Conservation (phyloP, 192 early-diverging fungal genomes). For the Phycomyces blakesleeanus region DNA sequence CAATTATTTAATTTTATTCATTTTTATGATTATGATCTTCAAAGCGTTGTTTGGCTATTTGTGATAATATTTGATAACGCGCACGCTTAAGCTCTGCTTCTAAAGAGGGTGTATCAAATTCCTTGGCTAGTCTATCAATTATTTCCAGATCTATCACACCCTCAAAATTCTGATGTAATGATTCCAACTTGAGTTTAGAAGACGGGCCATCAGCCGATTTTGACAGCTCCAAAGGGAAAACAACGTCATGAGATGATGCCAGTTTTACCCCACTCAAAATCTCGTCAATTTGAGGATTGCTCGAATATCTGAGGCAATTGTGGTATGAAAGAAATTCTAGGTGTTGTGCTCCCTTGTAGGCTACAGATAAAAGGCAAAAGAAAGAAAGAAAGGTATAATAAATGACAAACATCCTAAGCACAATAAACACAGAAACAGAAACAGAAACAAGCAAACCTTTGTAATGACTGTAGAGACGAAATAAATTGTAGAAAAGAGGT, state of each 20-base stretch:
- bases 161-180: slow-evolving; percentile 23
- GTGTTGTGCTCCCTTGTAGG: slow-evolving; percentile 35
- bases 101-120: slow-evolving; percentile 42
- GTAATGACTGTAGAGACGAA: slow-evolving; percentile 77
- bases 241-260: slow-evolving; percentile 4
- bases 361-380: not conserved
- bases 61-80: slow-evolving; percentile 48
- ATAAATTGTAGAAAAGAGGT: slow-evolving; percentile 74
- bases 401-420: not conserved
- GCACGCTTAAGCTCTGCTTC: slow-evolving; percentile 49
- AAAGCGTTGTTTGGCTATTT: slow-evolving; percentile 2
- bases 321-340: slow-evolving; percentile 13
- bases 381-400: not conserved
- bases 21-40: not conserved
- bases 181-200: slow-evolving; percentile 8
- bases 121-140: slow-evolving; percentile 37
- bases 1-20: too few relatives aligned
- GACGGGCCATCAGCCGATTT: slow-evolving; percentile 8
- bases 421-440: too few relatives aligned
- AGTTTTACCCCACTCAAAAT: slow-evolving; percentile 5
- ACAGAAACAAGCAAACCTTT: slow-evolving; percentile 54
- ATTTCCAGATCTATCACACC: slow-evolving; percentile 32
- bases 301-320: slow-evolving; percentile 3
- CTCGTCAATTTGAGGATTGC: slow-evolving; percentile 1
- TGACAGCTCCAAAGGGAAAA: slow-evolving; percentile 18